Base-by-base conservation (phyloP, 768 basidiomycete genomes). In the Collybiopsis luxurians region DNA sequence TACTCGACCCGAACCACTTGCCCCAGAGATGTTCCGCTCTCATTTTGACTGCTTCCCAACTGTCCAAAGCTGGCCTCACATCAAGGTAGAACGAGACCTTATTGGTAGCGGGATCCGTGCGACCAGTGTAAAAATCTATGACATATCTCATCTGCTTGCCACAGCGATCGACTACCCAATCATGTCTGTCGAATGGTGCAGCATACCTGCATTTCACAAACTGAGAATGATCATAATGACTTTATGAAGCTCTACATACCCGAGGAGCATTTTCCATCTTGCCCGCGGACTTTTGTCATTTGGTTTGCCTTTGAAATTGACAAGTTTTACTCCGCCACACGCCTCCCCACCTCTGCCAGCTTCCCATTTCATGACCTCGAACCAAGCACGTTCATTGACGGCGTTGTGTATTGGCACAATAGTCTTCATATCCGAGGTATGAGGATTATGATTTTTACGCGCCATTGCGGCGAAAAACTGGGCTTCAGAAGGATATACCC, bases 391-490 rank as follows among this genome's bases (percentile, higher is more conserved):
- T 73, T 98, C 97, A 69, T 99, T 99, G 54, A 98, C 97, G 36
- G 96, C 96, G 67, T 99, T 99, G 72, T 99, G 97, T 49, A 99
- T 99, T 13, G 95, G 96, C 21, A 99, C 94, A 65, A 99, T 88
- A 27, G 92, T 89, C 65, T 82, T 85, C 95, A 98, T 98, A 73
- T 98, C 96, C n/a, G 79, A 68, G 21, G 89, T 81, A 28, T 86
- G 80, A 3, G 95, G 95, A 54, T 88, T 85, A 69, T 97, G 92
- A 64, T 97, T 86, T 75, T 98, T 98, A 58, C 96, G 85, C 56
- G 86, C 83, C 88, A 99, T 95, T 19, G 97, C 96, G n/a, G 90
- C 80, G 71, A 90, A 98, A 79, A 99, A 99, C 73, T 98, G 96
- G n/a, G 90, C 85, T 69, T 98, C 93, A 19, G 96, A 98, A 23